Conservation (phyloP, 371 early-diverging fungal genomes). For the Actinomortierella ambigua region DNA sequence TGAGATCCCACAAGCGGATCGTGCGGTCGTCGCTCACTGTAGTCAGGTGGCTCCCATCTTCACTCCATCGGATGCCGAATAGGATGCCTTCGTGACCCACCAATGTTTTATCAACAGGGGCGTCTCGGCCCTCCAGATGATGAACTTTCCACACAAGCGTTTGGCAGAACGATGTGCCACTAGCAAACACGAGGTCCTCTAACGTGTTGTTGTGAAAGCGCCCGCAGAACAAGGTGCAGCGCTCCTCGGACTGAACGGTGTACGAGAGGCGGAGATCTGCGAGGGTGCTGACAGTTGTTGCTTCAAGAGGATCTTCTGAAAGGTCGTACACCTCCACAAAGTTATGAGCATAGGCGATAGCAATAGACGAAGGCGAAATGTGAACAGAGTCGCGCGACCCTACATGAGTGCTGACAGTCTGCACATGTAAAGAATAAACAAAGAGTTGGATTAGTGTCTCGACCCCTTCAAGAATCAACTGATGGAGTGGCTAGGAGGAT, state of each 20-base stretch:
- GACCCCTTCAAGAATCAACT: too few relatives aligned
- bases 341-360: constrained; percentile 80
- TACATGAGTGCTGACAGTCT: not conserved
- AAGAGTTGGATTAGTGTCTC: not conserved
- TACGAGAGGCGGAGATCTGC: constrained; percentile 12
- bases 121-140: constrained; percentile 47
- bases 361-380: constrained; percentile 48
- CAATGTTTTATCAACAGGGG: constrained; percentile 54
- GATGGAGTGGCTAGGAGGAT: too few relatives aligned
- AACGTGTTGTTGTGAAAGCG: constrained; percentile 60
- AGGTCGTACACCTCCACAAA: constrained; percentile 63
- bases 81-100: constrained; percentile 81
- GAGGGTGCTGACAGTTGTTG: constrained; percentile 10
- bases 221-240: constrained; percentile 63
- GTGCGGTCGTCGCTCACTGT: constrained; percentile 90
- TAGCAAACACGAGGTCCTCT: constrained; percentile 62
- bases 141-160: constrained; percentile 73
- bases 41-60: constrained; percentile 59
- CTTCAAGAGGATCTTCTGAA: constrained; percentile 8
- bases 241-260: constrained; percentile 41
- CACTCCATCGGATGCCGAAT: constrained; percentile 77
- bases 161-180: constrained; percentile 87
- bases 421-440: not conserved
- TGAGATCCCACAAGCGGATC: constrained; percentile 75
- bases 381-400: not conserved